Conservation (phyloP, 2,329 filamentous ascomycete genomes). For the Aschersonia sp. region DNA sequence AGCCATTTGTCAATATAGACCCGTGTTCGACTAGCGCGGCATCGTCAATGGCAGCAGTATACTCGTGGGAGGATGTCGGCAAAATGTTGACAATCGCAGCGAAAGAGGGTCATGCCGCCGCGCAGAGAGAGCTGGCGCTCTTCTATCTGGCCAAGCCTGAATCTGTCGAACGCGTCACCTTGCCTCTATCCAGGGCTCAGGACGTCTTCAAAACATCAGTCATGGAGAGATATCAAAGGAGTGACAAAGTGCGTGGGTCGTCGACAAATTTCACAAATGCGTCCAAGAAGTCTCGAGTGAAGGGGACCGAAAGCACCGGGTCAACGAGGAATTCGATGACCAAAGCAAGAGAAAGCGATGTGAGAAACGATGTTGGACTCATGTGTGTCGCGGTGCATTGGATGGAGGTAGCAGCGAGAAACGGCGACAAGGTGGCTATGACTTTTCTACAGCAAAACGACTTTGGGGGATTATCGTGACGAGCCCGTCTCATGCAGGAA, state of each 20-base stretch:
- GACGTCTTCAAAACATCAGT: conserved; percentile 86
- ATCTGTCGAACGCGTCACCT: conserved; percentile 62
- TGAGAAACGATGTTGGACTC: conserved; percentile 65
- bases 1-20: conserved; percentile 9
- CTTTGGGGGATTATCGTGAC: conserved; percentile 7
- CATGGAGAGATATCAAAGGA: conserved; percentile 52
- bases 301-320: conserved; percentile 4
- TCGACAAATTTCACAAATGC: conserved; percentile 3
- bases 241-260: conserved; percentile 11
- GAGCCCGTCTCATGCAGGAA: too few species aligned
- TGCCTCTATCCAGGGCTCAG: conserved; percentile 69
- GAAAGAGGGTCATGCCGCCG: conserved; percentile 70
- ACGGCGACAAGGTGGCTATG: conserved; percentile 75
- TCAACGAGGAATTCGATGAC: conserved; percentile 9
- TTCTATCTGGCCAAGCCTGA: conserved; percentile 90
- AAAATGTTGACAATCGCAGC: conserved; percentile 88
- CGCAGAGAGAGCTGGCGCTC: conserved; percentile 84
- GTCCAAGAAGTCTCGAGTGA: conserved; percentile 8
- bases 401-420: conserved; percentile 81
- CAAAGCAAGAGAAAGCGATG: conserved; percentile 27
- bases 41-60: conserved; percentile 39
- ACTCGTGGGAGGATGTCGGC: conserved; percentile 67
- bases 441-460: conserved; percentile 63
- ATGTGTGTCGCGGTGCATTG: conserved; percentile 95
- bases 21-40: conserved; percentile 25